Percentiles rank a stretch among this genome's conserved stretches.
Conservation (phyloP, 2,329 filamentous ascomycete genomes). For the Pseudocercospora fuligena region DNA sequence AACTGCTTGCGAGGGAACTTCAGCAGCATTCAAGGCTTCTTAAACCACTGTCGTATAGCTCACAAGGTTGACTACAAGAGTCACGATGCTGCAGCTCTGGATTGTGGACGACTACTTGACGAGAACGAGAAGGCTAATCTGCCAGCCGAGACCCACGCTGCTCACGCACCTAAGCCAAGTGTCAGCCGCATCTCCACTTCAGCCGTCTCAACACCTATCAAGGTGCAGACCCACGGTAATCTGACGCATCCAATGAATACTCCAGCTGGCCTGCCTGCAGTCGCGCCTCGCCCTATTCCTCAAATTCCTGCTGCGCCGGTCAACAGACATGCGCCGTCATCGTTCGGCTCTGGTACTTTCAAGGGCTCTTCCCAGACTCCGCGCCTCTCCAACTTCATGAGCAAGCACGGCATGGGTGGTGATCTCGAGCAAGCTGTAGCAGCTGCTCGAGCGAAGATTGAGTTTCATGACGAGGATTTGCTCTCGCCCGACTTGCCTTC, state of each 20-base stretch:
- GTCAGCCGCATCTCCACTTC: slow-evolving; percentile 23
- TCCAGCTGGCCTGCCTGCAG: slow-evolving; percentile 21
- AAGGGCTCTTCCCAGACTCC: slow-evolving; percentile 48
- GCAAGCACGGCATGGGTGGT: slow-evolving; percentile 50
- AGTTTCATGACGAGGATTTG: slow-evolving; percentile 35
- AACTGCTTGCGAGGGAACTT: slow-evolving; percentile 91
- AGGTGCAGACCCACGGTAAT: slow-evolving; percentile 19
- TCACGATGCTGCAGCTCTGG: slow-evolving; percentile 89
- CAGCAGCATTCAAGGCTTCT: slow-evolving; percentile 96
- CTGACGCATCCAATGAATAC: slow-evolving; percentile 40
- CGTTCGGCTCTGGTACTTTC: slow-evolving; percentile 33
- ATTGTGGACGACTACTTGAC: slow-evolving; percentile 83
- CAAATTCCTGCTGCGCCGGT: slow-evolving; percentile 24
- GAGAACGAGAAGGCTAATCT: slow-evolving; percentile 58
- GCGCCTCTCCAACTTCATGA: slow-evolving; percentile 46
- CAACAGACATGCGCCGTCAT: slow-evolving; percentile 9
- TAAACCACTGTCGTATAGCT: slow-evolving; percentile 97
- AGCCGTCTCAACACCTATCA: slow-evolving; percentile 26
- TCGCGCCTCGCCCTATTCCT: slow-evolving; percentile 23
- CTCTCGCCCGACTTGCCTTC: slow-evolving; percentile 31
- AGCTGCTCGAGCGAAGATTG: slow-evolving; percentile 30
- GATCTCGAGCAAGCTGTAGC: slow-evolving; percentile 40
- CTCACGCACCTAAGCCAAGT: slow-evolving; percentile 26
- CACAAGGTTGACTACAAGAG: slow-evolving; percentile 94
- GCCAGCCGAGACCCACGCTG: slow-evolving; percentile 34